A percentile compares a stretch with the other conserved stretches of the same genome.
phyloP scores from a whole-genome alignment of 2,329 filamentous ascomycete genomes.

The Neonectria ditissima region DNA sequence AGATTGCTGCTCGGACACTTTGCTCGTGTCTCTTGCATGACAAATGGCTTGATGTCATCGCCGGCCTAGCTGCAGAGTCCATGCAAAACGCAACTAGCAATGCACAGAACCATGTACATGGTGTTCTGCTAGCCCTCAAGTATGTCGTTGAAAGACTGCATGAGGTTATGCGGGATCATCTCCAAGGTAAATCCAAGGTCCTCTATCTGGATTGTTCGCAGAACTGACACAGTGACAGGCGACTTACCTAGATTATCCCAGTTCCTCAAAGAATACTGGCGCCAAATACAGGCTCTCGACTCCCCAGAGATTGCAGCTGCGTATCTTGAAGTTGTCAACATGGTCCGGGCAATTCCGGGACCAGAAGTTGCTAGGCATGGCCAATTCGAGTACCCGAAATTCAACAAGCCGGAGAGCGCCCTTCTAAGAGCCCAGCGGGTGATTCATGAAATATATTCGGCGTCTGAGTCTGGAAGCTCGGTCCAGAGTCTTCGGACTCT shows the following conservation, averaged over 20 bases:
- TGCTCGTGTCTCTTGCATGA: slow-evolving; percentile 70
- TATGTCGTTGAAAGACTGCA: slow-evolving; percentile 67
- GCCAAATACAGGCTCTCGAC: slow-evolving; percentile 38
- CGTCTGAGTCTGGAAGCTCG: slow-evolving; percentile 39
- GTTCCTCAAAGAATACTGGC: slow-evolving; percentile 46
- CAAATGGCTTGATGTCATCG: slow-evolving; percentile 60
- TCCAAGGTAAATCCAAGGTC: slow-evolving; percentile 54
- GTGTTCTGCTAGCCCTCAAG: slow-evolving; percentile 66
- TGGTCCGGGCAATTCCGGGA: slow-evolving; percentile 50
- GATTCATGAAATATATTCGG: slow-evolving; percentile 52
- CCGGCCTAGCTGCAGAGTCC: slow-evolving; percentile 50
- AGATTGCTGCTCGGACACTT: slow-evolving; percentile 81
- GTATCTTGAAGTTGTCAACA: slow-evolving; percentile 60
- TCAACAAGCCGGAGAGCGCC: slow-evolving; percentile 46
- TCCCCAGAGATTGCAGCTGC: slow-evolving; percentile 59
- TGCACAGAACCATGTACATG: slow-evolving; percentile 68
- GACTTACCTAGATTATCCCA: slow-evolving; percentile 46
- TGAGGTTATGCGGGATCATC: slow-evolving; percentile 58
- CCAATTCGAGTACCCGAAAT: slow-evolving; percentile 35
- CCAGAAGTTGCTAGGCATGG: slow-evolving; percentile 34
- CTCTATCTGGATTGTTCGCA: background rate
- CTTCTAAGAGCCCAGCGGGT: slow-evolving; percentile 55
- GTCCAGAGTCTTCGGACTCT: slow-evolving; percentile 42
- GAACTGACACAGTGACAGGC: slow-evolving; percentile 40
- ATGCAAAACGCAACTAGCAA: slow-evolving; percentile 39